Conservation (phyloP, 306 rosid species). For the Neltuma alba region DNA sequence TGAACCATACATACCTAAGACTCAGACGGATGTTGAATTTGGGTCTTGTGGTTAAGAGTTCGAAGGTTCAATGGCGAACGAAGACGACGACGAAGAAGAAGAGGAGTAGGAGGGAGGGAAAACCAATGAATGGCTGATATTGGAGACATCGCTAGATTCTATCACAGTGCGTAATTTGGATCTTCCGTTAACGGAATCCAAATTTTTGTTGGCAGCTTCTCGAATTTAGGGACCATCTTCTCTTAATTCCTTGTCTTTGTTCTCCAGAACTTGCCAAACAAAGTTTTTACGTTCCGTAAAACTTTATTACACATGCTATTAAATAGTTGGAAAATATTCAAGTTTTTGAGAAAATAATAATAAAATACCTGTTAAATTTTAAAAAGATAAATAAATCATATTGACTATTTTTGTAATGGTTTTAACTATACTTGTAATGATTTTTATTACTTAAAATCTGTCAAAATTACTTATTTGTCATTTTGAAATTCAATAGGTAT, state of each 20-base stretch:
- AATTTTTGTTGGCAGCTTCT: conserved; percentile 22
- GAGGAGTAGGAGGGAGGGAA: conserved; percentile 33
- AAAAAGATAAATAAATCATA: too few relatives aligned
- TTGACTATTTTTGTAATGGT: too few relatives aligned
- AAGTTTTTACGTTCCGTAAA: neutral
- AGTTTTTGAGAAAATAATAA: too few relatives aligned
- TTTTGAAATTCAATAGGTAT: too few relatives aligned
- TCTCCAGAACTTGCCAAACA: neutral
- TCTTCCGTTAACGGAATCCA: conserved; percentile 17
- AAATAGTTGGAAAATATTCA: too few relatives aligned
- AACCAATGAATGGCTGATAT: conserved; percentile 49
- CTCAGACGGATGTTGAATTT: conserved; percentile 11
- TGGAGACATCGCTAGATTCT: conserved; percentile 53
- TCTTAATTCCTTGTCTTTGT: conserved; percentile 26
- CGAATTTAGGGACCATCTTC: conserved; percentile 33
- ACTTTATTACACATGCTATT: too few relatives aligned
- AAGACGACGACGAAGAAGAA: conserved; percentile 24
- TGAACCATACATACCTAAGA: conserved; percentile 35
- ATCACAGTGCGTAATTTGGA: conserved; percentile 32
- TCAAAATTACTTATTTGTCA: too few relatives aligned
- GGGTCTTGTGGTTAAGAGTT: conserved; percentile 26
- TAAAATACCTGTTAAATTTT: too few relatives aligned
- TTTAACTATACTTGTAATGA: too few relatives aligned
- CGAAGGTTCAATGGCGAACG: conserved; percentile 27
- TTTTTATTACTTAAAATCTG: too few relatives aligned